Evolutionary conservation across 345 rosid genomes (phyloP), one percentile per base, ranked within the genome.

Genomic region (Eucalyptus tenuipes): DNA sequence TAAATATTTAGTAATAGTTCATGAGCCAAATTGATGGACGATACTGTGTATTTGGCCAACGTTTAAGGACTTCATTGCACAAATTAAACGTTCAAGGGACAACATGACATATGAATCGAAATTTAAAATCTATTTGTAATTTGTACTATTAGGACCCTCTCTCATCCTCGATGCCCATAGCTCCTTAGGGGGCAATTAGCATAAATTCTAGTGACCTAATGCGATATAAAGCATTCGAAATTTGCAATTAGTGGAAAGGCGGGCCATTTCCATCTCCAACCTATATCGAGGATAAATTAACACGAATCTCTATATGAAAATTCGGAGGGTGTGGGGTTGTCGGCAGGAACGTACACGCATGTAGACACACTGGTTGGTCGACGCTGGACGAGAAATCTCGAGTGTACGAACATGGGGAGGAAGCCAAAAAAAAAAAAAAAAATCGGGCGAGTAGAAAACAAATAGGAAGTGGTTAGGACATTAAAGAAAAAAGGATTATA

Each of bases 51-150:
- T 8, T 22, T 22, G 3, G 13, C 12, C 12, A 55, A 55, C 3
- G 1, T 55, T 55, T 55, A 55, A 55, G 1, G 0, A 9, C 0
- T 24, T 9, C 2, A 24, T 4, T 24, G 6, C 6, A 55, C 0
- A 24, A 55, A 55, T 24, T 55, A 55, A 55, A 24, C 0, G 0
- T 22, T 55, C 0, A 0, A 0, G 5, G 1, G 5, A 53, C 27
- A 0, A 55, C 12, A 55, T 8, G 2, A 24, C 12, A 55, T 24
- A 55, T 55, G 13, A 10, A 24, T 55, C 13, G 24, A 55, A 55
- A 9, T 55, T 10, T 55, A 9, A 55, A 8, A 22, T 9, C 6
- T 22, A 2, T 50, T 49, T 49, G 7, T 49, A 14, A 13, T 49
- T 4, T 15, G 18, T 49, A 49, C 52, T 49, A 16, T 22, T 55